Base-by-base conservation (phyloP, 257 asterid species). In the Haberlea rhodopensis region DNA sequence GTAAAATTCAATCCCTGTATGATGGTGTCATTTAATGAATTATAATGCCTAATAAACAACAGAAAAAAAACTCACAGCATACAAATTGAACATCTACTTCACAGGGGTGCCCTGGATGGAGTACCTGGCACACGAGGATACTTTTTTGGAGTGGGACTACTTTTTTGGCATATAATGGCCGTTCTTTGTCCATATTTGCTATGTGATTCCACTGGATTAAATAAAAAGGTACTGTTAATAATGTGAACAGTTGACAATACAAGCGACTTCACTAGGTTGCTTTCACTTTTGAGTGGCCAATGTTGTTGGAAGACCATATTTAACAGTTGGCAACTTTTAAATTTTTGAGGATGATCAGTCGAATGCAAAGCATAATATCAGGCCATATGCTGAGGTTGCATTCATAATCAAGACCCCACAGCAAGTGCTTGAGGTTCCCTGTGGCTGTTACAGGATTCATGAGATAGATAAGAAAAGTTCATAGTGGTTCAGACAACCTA, bases 131-230 rank as follows among this genome's bases (percentile, higher is more conserved):
- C 76, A 19, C 95, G 91, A 60, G 97, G 97, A 80, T 89, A 92
- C 73, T 77, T 92, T 74, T 73, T 85, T 8, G 99, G 97, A 67
- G 95, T 92, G n/a, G 81, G 71, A 61, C 80, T 49, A n/a, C n/a
- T 85, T 84, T 92, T 92, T 51, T 71, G 79, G 57, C 97, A 92
- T 67, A 92, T 57, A 26, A 92, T 67, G 48, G 89, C 95, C 15
- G 95, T 92, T 84, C 99, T 81, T 78, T 84, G 97, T 70, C 97
- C 97, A 71, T 79, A 70, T 73, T 83, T 85, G 80, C 96, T 89
- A 74, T 79, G 94, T 31, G 99, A 92, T 68, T 89, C 92, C 81
- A 92, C 96, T 86, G 83, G 60, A 79, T 73, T 64, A 20, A 77
- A 67, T 60, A 70, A 62, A 67, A 71, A 64, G 55, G 45, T 11